Percentiles rank a stretch among this genome's conserved stretches.
Evolutionary conservation across 257 asterid genomes (phyloP).

Genomic region (Anisodus acutangulus): DNA sequence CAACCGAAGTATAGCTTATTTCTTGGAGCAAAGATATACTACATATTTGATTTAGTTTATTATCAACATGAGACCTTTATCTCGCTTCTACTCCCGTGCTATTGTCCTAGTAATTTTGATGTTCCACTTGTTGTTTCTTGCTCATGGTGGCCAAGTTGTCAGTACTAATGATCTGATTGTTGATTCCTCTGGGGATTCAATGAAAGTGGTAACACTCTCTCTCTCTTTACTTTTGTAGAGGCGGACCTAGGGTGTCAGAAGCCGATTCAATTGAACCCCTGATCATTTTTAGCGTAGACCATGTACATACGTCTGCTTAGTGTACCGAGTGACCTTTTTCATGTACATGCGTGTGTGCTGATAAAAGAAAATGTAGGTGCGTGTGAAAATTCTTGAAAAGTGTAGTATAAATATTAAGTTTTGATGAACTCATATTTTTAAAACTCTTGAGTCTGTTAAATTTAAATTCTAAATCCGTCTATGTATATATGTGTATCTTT

Average conservation of each 20-base stretch:
- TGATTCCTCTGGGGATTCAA: conserved; percentile 14
- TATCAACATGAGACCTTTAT: background rate
- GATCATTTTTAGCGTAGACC: background rate
- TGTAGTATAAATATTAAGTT: background rate
- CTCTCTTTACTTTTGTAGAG: background rate
- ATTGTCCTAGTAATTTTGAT: conserved; percentile 1
- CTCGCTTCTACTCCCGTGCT: background rate
- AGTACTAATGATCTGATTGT: background rate
- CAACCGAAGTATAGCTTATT: background rate
- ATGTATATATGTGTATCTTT: background rate
- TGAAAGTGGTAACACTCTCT: background rate
- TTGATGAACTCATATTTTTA: background rate
- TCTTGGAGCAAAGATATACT: background rate
- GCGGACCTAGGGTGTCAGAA: background rate
- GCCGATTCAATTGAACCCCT: background rate
- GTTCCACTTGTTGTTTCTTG: conserved; percentile 13
- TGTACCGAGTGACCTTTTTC: no score
- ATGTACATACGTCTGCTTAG: background rate
- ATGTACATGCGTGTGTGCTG: no score
- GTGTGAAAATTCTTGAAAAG: background rate
- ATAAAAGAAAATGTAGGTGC: background rate
- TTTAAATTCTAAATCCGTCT: background rate
- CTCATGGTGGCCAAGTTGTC: background rate
- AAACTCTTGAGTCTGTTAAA: background rate
- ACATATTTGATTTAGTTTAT: background rate